phyloP scores from a whole-genome alignment of 2,329 filamentous ascomycete species.

The Pestalotiopsis sp. region DNA sequence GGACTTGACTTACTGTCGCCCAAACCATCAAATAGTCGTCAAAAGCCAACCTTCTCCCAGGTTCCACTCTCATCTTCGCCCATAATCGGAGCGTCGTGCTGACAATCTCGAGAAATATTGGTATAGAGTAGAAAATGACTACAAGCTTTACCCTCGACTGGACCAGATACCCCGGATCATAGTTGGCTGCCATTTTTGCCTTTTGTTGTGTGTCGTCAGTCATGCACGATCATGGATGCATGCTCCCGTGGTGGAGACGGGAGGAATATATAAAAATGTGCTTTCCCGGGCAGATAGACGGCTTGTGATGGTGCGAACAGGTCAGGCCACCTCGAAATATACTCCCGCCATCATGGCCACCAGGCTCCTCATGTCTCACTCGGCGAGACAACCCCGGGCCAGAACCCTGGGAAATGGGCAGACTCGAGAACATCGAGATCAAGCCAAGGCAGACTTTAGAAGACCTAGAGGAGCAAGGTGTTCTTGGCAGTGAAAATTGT shows the following conservation, averaged over 20 bases:
- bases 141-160: constrained; percentile 22
- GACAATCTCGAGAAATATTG: constrained; percentile 28
- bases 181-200: neutral
- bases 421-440: neutral
- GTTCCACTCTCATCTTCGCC: constrained; percentile 23
- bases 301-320: neutral
- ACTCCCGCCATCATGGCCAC: neutral
- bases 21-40: constrained; percentile 31
- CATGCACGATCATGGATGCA: neutral
- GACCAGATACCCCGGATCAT: constrained; percentile 23
- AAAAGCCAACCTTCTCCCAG: constrained; percentile 21
- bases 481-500: neutral
- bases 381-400: neutral
- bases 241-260: neutral
- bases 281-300: too few relatives aligned
- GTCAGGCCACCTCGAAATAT: neutral
- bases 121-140: constrained; percentile 25
- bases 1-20: constrained; percentile 26
- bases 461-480: neutral
- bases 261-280: neutral
- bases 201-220: neutral
- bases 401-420: neutral
- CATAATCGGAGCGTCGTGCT: constrained; percentile 25
- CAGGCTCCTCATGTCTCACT: neutral
- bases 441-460: neutral